Percentiles rank a stretch among this genome's conserved stretches.
phyloP scores from a whole-genome alignment of 257 asterid species.

The Ophiorrhiza pumila region DNA sequence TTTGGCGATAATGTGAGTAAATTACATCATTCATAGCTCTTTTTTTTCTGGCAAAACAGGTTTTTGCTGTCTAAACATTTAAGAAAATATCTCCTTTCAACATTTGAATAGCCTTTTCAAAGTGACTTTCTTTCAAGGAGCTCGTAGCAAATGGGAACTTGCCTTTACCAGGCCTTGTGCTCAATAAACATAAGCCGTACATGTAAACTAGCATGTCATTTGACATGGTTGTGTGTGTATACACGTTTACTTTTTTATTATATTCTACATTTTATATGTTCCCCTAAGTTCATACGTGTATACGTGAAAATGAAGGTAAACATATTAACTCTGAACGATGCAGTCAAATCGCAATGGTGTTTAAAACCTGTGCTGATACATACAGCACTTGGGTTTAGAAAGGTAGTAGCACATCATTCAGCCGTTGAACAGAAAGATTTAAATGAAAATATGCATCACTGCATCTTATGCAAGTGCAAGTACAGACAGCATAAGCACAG shows the following conservation, averaged over 20 bases:
- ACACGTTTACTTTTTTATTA: background rate
- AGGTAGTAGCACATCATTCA: background rate
- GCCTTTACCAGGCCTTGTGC: background rate
- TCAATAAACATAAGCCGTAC: background rate
- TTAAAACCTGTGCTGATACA: background rate
- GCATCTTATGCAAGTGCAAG: background rate
- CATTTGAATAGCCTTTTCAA: background rate
- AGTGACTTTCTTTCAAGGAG: background rate
- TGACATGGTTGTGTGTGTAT: background rate
- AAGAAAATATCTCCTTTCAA: background rate
- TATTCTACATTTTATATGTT: background rate
- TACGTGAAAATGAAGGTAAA: background rate
- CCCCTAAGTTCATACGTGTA: background rate
- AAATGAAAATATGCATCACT: background rate
- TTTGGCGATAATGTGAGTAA: background rate
- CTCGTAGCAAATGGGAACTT: background rate
- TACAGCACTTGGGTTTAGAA: background rate
- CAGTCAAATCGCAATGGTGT: background rate
- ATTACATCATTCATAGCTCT: background rate
- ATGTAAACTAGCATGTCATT: background rate
- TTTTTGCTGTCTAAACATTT: background rate
- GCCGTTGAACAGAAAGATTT: background rate
- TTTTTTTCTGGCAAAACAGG: background rate
- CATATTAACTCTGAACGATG: background rate
- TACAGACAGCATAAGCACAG: slow-evolving; percentile 3